Percentiles rank a stretch among this genome's conserved stretches.
These are phyloP conservation scores for Mycena latifolia DNA, from an alignment of 768 basidiomycete species.

Conservation along the genomic window DNA sequence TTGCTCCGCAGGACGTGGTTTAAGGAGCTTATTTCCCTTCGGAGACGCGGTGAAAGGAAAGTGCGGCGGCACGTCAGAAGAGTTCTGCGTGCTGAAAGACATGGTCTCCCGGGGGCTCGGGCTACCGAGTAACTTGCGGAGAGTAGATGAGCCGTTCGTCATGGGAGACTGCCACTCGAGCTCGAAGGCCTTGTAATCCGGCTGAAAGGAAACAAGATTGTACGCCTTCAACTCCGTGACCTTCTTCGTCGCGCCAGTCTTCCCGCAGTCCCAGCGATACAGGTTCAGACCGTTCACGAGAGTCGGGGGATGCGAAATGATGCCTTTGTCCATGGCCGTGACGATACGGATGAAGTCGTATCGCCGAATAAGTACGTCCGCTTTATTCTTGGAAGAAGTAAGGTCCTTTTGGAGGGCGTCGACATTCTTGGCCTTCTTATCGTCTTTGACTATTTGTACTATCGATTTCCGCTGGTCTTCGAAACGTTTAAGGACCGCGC, in stretches of 20 bases:
- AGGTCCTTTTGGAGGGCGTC: constrained; percentile 29
- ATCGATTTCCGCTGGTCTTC: constrained; percentile 29
- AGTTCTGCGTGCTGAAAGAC: constrained; percentile 23
- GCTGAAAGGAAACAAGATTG: constrained; percentile 31
- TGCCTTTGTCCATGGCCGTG: constrained; percentile 24
- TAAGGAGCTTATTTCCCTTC: constrained; percentile 12
- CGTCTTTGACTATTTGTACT: constrained; percentile 14
- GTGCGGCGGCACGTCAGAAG: constrained; percentile 12
- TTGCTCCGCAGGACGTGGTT: constrained; percentile 2
- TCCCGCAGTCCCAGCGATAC: constrained; percentile 37
- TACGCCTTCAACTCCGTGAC: constrained; percentile 23
- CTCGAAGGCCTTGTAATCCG: constrained; percentile 32
- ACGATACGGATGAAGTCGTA: constrained; percentile 35
- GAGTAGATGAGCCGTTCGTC: constrained; percentile 19
- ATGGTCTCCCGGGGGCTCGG: constrained; percentile 24
- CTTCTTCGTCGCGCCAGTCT: constrained; percentile 29
- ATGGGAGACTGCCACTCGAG: constrained; percentile 36
- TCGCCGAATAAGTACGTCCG: constrained; percentile 22
- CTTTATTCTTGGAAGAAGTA: constrained; percentile 17
- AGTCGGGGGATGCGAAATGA: constrained; percentile 17
- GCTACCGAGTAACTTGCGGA: constrained; percentile 16
- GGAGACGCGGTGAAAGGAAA: constrained; percentile 13
- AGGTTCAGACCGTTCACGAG: constrained; percentile 8
- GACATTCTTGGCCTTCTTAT: constrained; percentile 13
- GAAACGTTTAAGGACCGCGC: constrained; percentile 31